Base-by-base conservation (phyloP, 208 protist species). In the Crithidia thermophila region DNA sequence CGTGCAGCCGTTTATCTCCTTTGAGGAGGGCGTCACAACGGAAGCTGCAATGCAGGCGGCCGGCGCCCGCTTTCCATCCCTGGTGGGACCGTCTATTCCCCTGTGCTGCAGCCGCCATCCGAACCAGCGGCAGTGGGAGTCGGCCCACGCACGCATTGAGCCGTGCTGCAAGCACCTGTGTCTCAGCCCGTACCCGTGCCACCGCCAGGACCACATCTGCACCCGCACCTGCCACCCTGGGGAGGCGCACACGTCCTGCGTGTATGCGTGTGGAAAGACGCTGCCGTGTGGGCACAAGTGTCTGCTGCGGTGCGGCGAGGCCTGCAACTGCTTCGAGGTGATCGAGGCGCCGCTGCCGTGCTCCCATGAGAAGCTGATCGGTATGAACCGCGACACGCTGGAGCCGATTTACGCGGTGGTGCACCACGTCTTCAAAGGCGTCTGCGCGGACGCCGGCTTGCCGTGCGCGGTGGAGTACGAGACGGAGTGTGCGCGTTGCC, bases 271-370 rank as follows among this genome's bases (percentile, higher is more conserved):
- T 51, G 58, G 73, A 25, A 64, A 52, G 18, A 40, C 45, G 13
- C 75, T 96, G 68, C 52, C 79, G 20, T 96, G 91, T 51, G 88
- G 87, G 0, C 91, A 96, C 75, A 66, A 70, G 39, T 96, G 91
- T 61, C 56, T 94, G 21, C 55, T 81, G 43, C 50, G 55, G 40
- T 96, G 91, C 57, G 59, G 67, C 1, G 67, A 71, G 55, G 73
- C 68, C 0, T 96, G 91, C 72, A 89, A 93, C 74, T 96, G 91
- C 71, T 89, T 87, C 45, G 81, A 94, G 66, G 73, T 93, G 37
- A 61, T 89, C 39, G 85, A 91, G 60, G 21, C 59, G 14, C 64
- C 73, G n/a, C 72, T 94, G 49, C 8, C 28, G 3, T 96, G 91
- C 72, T 82, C 75, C 21, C 91, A 96, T 57, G 59, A 77, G 53